Percentiles rank a stretch among this genome's conserved stretches.
phyloP scores from a whole-genome alignment of 2,329 filamentous ascomycete genomes.

The Penicillium verrucosum region DNA sequence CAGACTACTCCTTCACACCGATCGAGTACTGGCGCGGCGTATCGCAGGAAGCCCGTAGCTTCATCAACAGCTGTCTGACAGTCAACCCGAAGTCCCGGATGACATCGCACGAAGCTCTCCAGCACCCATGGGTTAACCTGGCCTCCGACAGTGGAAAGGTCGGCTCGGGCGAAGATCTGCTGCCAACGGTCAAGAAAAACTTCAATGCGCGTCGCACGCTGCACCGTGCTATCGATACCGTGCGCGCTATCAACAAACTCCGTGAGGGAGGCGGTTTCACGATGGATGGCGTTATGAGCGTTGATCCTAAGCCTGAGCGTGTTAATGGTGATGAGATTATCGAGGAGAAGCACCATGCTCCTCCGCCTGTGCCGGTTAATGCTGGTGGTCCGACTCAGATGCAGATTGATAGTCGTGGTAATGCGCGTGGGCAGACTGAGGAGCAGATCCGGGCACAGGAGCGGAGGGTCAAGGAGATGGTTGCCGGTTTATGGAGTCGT shows the following conservation, averaged over 20 bases:
- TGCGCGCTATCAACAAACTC: slow-evolving; percentile 65
- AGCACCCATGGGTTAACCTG: slow-evolving; percentile 63
- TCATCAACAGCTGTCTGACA: slow-evolving; percentile 87
- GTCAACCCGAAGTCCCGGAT: slow-evolving; percentile 84
- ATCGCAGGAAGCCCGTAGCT: slow-evolving; percentile 79
- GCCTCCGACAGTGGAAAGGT: slow-evolving; percentile 45
- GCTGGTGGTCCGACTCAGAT: slow-evolving; percentile 30
- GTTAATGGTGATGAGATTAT: slow-evolving; percentile 45
- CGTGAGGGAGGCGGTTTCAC: slow-evolving; percentile 60
- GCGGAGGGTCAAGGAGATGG: slow-evolving; percentile 57
- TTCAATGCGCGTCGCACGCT: slow-evolving; percentile 65
- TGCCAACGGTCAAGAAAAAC: slow-evolving; percentile 67
- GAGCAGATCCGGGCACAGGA: slow-evolving; percentile 61
- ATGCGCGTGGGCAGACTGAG: slow-evolving; percentile 60
- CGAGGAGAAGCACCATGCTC: slow-evolving; percentile 33
- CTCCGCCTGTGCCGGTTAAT: slow-evolving; percentile 7
- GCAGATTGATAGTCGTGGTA: slow-evolving; percentile 58
- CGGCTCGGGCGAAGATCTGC: slow-evolving; percentile 52
- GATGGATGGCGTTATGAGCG: slow-evolving; percentile 60
- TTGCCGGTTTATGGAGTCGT: slow-evolving; percentile 55
- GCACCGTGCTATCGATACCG: slow-evolving; percentile 66
- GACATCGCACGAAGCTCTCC: slow-evolving; percentile 76
- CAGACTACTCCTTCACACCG: slow-evolving; percentile 93
- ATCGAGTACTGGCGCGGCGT: slow-evolving; percentile 96
- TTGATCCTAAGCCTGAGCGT: slow-evolving; percentile 52